phyloP scores from a whole-genome alignment of 2,329 filamentous ascomycete genomes.

The Calonectria honghensis region DNA sequence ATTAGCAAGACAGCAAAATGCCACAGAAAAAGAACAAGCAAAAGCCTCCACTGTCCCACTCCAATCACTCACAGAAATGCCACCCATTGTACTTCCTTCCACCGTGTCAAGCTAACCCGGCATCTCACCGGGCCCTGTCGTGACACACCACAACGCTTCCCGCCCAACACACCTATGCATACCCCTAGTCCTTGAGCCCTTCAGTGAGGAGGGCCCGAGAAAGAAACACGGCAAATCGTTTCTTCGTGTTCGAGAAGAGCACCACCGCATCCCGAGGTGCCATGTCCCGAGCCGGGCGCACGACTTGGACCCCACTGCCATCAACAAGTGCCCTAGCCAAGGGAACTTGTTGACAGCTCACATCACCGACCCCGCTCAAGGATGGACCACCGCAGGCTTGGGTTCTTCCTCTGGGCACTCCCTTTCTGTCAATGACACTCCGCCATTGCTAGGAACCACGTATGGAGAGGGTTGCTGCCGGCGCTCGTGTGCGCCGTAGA shows the following conservation, averaged over 20 bases:
- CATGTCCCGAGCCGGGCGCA: constrained; percentile 16
- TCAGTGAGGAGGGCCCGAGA: background rate
- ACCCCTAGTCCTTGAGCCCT: constrained; percentile 1
- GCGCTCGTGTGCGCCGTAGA: constrained; percentile 31
- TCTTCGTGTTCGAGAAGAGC: constrained; percentile 33
- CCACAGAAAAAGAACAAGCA: background rate
- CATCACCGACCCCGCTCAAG: constrained; percentile 39
- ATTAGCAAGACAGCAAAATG: constrained; percentile 12
- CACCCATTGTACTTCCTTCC: background rate
- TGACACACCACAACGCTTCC: constrained; percentile 29
- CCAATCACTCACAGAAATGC: background rate
- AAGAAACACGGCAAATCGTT: background rate
- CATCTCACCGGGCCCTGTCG: constrained; percentile 30
- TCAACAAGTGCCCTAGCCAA: background rate
- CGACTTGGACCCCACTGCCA: constrained; percentile 17
- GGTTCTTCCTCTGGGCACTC: constrained; percentile 40
- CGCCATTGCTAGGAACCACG: constrained; percentile 46
- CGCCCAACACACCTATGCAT: constrained; percentile 10
- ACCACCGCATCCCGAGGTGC: constrained; percentile 18
- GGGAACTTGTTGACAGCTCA: background rate
- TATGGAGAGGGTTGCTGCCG: constrained; percentile 44
- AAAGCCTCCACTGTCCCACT: background rate
- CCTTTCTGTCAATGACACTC: constrained; percentile 17
- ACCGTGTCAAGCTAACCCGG: constrained; percentile 12
- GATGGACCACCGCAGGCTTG: constrained; percentile 47